These are phyloP conservation scores for Pyrus bretschneideri DNA, from an alignment of 306 rosid species.

Conservation along the genomic window DNA sequence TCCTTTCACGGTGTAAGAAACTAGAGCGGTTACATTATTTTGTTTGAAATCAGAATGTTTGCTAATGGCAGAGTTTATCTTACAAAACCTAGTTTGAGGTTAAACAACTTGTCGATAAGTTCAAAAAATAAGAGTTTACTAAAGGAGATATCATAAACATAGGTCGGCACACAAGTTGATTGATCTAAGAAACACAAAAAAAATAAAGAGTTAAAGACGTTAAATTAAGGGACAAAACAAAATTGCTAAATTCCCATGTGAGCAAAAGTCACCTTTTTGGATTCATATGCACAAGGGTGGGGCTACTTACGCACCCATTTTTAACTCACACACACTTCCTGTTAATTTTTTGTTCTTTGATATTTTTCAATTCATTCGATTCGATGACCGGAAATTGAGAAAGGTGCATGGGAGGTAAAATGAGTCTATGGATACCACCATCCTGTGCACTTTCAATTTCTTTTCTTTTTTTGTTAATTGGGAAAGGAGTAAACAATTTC, in stretches of 20 bases:
- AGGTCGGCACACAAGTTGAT: background rate
- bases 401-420: too few species aligned
- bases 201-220: background rate
- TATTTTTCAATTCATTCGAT: too few species aligned
- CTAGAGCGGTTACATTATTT: background rate
- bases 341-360: too few species aligned
- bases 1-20: background rate
- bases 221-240: background rate
- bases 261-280: constrained; percentile 1
- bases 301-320: too few species aligned
- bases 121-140: background rate
- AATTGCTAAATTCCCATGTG: background rate
- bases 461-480: background rate
- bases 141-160: background rate
- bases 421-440: too few species aligned
- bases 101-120: background rate
- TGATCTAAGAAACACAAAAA: constrained; percentile 19
- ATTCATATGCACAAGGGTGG: background rate
- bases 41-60: background rate
- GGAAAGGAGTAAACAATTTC: background rate
- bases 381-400: too few species aligned
- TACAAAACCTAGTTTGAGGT: background rate
- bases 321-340: fast-evolving
- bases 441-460: too few species aligned
- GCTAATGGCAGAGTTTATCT: background rate